These are phyloP conservation scores for Parascedosporium putredinis DNA, from an alignment of 2,329 filamentous ascomycete genomes.

Conservation along the genomic window DNA sequence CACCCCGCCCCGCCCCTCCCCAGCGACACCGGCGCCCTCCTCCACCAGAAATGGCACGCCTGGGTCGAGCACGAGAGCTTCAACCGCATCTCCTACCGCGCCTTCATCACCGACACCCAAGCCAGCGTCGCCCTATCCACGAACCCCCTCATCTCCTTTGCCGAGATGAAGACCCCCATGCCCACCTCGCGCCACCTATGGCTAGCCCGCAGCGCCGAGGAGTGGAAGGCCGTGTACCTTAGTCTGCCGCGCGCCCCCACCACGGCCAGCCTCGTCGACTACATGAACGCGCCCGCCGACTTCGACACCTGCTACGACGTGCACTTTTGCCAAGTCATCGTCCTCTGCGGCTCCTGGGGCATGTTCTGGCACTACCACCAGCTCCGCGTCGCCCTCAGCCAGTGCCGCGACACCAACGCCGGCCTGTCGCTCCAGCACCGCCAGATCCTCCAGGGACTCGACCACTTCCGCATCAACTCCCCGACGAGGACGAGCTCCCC, in stretches of 20 bases:
- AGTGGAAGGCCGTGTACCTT: background rate
- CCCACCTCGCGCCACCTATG: background rate
- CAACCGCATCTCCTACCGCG: background rate
- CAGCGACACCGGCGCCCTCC: background rate
- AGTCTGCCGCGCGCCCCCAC: background rate
- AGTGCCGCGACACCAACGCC: background rate
- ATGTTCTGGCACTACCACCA: background rate
- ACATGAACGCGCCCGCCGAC: background rate
- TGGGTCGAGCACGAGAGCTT: background rate
- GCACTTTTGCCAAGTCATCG: background rate
- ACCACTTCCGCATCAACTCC: background rate
- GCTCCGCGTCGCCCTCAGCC: background rate
- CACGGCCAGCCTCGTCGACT: background rate
- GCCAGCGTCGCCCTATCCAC: background rate
- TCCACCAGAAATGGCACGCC: background rate
- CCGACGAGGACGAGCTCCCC: background rate
- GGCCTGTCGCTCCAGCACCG: background rate
- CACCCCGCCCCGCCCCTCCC: background rate
- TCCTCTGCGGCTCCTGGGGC: background rate
- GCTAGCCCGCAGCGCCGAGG: background rate
- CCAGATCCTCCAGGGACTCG: background rate
- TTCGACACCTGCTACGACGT: background rate
- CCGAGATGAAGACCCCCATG: background rate
- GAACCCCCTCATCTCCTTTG: background rate
- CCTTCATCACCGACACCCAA: background rate